These are phyloP conservation scores for Macrophomina tecta DNA, from an alignment of 2,329 filamentous ascomycete genomes.

Conservation along the genomic window DNA sequence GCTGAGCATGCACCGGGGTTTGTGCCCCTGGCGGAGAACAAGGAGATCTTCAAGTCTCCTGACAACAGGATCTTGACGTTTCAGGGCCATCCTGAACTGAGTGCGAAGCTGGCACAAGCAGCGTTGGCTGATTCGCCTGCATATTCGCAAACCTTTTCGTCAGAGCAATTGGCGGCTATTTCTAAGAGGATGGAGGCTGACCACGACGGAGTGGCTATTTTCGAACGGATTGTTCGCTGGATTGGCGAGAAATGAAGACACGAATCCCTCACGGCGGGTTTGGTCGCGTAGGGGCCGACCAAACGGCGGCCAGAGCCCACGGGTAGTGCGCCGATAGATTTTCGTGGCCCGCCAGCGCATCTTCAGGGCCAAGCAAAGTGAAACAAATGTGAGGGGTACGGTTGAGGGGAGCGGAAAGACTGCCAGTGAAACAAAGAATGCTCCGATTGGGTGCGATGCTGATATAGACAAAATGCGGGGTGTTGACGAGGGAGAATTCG, in stretches of 20 bases:
- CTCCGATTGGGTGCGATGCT: neutral
- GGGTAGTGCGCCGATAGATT: neutral
- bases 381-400: neutral
- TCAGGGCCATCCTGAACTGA: constrained; percentile 28
- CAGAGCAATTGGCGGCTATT: neutral
- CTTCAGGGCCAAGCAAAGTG: neutral
- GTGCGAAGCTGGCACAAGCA: constrained; percentile 19
- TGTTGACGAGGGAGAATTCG: constrained; percentile 28
- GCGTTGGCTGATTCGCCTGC: constrained; percentile 15
- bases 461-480: neutral
- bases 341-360: too few relatives aligned
- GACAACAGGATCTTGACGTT: constrained; percentile 27
- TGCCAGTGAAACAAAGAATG: neutral
- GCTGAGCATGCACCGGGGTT: constrained; percentile 17
- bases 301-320: neutral
- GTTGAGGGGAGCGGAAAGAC: neutral
- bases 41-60: constrained; percentile 19
- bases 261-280: neutral
- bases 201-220: constrained; percentile 18
- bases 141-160: constrained; percentile 12
- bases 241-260: constrained; percentile 12
- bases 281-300: neutral
- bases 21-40: constrained; percentile 16
- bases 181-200: constrained; percentile 14
- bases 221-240: constrained; percentile 22